A percentile compares a stretch with the other conserved stretches of the same genome.
Evolutionary conservation across 345 rosid species (phyloP).

Genomic region (Geranium rotundifolium): DNA sequence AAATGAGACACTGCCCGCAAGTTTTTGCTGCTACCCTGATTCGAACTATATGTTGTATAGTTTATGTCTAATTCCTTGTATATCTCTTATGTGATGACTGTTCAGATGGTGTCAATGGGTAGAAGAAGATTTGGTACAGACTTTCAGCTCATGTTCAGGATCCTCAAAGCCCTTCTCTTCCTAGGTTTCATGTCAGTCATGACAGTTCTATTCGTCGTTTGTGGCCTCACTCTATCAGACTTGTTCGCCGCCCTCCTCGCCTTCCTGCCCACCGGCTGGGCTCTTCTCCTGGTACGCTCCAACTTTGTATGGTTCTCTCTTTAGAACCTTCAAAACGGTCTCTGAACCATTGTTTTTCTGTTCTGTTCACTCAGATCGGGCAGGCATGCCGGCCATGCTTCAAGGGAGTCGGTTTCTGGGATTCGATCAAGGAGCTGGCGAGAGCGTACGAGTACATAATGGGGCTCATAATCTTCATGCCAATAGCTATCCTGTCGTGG

Average conservation of each 20-base stretch:
- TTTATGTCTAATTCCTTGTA: too few relatives aligned
- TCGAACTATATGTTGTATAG: too few relatives aligned
- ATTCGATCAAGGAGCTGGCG: constrained; percentile 73
- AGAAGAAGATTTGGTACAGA: constrained; percentile 64
- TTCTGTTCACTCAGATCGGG: constrained; percentile 34
- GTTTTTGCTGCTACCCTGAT: too few relatives aligned
- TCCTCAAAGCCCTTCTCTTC: constrained; percentile 88
- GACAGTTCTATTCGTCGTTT: constrained; percentile 67
- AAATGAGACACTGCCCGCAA: too few relatives aligned
- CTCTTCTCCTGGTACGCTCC: constrained; percentile 67
- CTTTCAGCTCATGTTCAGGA: constrained; percentile 85
- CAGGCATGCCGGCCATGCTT: constrained; percentile 51
- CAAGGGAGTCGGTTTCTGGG: constrained; percentile 55
- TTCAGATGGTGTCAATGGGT: constrained; percentile 77
- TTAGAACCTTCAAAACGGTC: too few relatives aligned
- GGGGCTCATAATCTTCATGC: constrained; percentile 64
- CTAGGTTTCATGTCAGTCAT: constrained; percentile 78
- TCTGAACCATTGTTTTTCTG: too few relatives aligned
- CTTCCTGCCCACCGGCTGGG: constrained; percentile 89
- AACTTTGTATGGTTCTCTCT: not conserved
- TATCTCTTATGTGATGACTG: not conserved
- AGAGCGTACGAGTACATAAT: constrained; percentile 78
- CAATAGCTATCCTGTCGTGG: constrained; percentile 65
- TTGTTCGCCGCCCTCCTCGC: constrained; percentile 64
- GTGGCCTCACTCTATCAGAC: constrained; percentile 56